Evolutionary conservation across 495 filamentous ascomycete genomes (phyloP), one percentile per base, ranked within the genome.

Genomic region (Tirmania nivea): DNA sequence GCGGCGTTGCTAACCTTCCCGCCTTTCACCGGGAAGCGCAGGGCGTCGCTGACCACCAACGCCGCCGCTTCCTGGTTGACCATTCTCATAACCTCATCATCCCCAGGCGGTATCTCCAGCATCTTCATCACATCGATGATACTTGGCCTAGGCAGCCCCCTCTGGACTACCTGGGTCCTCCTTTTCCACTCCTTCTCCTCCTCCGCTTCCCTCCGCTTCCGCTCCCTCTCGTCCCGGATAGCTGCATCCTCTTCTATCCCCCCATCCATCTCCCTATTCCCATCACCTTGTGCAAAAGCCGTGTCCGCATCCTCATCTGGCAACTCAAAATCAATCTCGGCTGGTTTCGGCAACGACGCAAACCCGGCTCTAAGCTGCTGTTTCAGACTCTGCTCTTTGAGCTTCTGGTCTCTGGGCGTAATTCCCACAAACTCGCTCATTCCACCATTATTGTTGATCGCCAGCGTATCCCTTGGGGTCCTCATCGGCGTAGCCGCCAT

Each of bases 121-220:
- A 69, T 64, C 3, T 70, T 67, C 55, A 81, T 73, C 19, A 85
- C 67, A 65, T 96, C 80, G 11, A 96, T 71, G 8, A 73, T 66
- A 10, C 74, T 71, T 10, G 92, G 86, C 35, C 90, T 78, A 35
- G 90, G 90, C 36, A 97, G 68, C 16, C 76, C 76, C 54, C 74
- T 79, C 67, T 96, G 90, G 61, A 95, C 76, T 11, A 89, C 88
- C 59, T 94, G 89, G 0, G 84, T 90, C 57, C 86, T 79, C 50
- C 88, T 78, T 63, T 75, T 81, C 61, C 83, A 80, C 56, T 96
- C 90, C 20, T 81, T 75, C 31, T 76, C 68, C 17, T 86, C 82
- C 21, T 76, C 76, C 35, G 80, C 81, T 62, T 92, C 78, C 19
- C 73, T 75, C 2, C 79, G 70, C 57, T 80, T 75, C 21, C 71